Evolutionary conservation across 73 alveolate species (phyloP).

Genomic region (Tetrahymena malaccensis): DNA sequence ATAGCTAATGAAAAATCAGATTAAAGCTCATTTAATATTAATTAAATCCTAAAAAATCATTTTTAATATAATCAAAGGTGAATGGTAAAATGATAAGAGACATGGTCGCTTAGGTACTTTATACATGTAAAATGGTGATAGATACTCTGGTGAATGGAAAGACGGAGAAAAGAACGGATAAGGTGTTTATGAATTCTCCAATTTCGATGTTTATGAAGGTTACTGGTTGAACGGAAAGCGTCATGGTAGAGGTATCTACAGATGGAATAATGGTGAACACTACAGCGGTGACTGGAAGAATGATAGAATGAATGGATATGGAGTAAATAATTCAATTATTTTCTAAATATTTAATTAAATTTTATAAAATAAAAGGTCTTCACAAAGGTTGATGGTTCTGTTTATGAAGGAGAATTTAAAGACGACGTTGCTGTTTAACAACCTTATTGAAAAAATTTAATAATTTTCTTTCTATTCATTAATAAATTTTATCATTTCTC

Average conservation of each 20-base stretch:
- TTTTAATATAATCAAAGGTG: background rate
- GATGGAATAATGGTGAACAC: slow-evolving; percentile 44
- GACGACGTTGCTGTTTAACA: background rate
- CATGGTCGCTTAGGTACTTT: slow-evolving; percentile 25
- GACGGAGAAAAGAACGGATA: slow-evolving; percentile 42
- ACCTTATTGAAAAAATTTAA: background rate
- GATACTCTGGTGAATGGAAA: slow-evolving; percentile 41
- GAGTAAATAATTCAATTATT: background rate
- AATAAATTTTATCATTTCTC: background rate
- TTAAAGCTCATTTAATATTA: too few species aligned
- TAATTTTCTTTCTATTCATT: background rate
- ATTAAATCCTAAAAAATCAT: too few species aligned
- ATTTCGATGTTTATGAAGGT: slow-evolving; percentile 45
- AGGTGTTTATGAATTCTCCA: slow-evolving; percentile 36
- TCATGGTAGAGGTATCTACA: slow-evolving; percentile 39
- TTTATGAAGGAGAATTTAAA: background rate
- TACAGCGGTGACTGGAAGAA: slow-evolving; percentile 43
- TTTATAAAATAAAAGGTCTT: background rate
- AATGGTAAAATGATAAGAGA: background rate
- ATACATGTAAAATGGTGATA: slow-evolving; percentile 27
- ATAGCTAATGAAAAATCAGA: too few species aligned
- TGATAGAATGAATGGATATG: slow-evolving; percentile 41
- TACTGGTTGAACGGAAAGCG: slow-evolving; percentile 34
- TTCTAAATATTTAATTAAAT: background rate
- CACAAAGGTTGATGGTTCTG: background rate